Conservation (phyloP, 352 stramenopile species). For the Phytophthora podocarpi region DNA sequence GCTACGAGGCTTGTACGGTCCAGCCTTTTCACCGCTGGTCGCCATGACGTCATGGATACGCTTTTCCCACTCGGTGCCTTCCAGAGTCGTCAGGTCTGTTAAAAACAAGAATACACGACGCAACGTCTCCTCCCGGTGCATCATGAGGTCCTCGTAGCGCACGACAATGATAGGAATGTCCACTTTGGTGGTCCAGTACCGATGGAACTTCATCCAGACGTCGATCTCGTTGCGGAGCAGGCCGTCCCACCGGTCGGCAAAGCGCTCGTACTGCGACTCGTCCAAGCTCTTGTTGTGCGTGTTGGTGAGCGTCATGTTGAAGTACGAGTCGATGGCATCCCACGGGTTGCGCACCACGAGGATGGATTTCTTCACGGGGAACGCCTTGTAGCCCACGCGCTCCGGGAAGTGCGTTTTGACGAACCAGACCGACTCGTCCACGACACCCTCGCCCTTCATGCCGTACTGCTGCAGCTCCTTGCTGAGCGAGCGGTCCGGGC, state of each 20-base stretch:
- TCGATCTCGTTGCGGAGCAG: conserved; percentile 92
- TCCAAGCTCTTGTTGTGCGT: conserved; percentile 92
- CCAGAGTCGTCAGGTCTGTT: conserved; percentile 54
- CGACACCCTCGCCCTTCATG: conserved; percentile 93
- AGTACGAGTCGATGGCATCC: conserved; percentile 99
- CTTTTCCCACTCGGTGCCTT: conserved; percentile 79
- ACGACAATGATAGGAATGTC: conserved; percentile 92
- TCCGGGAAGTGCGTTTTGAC: conserved; percentile 99
- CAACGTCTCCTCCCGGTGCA: conserved; percentile 79
- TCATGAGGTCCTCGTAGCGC: conserved; percentile 91
- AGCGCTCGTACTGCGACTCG: conserved; percentile 87
- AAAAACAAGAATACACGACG: conserved; percentile 86
- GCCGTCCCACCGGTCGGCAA: conserved; percentile 88
- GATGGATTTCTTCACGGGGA: conserved; percentile 81
- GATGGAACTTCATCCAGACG: conserved; percentile 92
- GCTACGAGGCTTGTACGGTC: conserved; percentile 83
- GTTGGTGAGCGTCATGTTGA: conserved; percentile 97
- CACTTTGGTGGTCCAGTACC: conserved; percentile 90
- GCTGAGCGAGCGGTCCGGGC: conserved; percentile 93
- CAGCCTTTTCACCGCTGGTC: conserved; percentile 60
- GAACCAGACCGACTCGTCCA: conserved; percentile 95
- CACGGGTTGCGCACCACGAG: conserved; percentile 95
- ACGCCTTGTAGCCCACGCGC: conserved; percentile 90
- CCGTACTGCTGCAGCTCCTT: conserved; percentile 88
- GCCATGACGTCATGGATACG: conserved; percentile 71